Base-by-base conservation (phyloP, 2,329 filamentous ascomycete genomes). In the Metarhizium anisopliae region DNA sequence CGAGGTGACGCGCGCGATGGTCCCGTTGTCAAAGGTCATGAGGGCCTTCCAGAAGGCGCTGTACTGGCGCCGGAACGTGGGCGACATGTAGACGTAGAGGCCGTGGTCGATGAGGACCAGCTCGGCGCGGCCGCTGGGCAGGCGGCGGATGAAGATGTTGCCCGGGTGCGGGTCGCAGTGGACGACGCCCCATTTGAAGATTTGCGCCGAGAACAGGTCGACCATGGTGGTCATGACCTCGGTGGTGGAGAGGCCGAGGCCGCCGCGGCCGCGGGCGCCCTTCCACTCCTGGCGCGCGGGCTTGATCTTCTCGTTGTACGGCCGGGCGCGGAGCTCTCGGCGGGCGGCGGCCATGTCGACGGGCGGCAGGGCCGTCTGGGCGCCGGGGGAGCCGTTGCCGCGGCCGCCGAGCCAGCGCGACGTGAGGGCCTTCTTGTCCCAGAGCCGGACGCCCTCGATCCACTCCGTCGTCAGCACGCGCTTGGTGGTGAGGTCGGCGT, bases 81-180 rank as follows among this genome's bases (percentile, higher is more conserved):
- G 86, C 29, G 83, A 78, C 89, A 97, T 94, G 70, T 89, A 87
- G 55, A 97, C 90, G 74, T 99, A 99, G 6, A 99, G 83, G 0
- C 94, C 94, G 71, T 99, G 94, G 71, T 99, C 94, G 67, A 99
- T 96, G 40, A 99, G 84, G 1, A 97, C 93, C 35, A 99, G 80
- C 74, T 99, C 91, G 1, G 93, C 81, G 47, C 84, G 80, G n/a
- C 93, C 93, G 47, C 80, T 85, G 1, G 91, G 88, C 16, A 90
- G 78, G 8, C 94, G 86, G 8, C 94, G 87, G 66, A 97, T 87
- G 74, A 99, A 96, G 69, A 97, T 94, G 73, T 99, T 99, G 32
- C 93, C 93, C 1, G 94, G 94, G 67, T 99, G 94, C 10, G 94
- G 94, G 69, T 99, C 94, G 73, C 93, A 96, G 74, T 99, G 93